These are phyloP conservation scores for Mortierella sp. DNA, from an alignment of 371 early-diverging fungal genomes.

Conservation along the genomic window DNA sequence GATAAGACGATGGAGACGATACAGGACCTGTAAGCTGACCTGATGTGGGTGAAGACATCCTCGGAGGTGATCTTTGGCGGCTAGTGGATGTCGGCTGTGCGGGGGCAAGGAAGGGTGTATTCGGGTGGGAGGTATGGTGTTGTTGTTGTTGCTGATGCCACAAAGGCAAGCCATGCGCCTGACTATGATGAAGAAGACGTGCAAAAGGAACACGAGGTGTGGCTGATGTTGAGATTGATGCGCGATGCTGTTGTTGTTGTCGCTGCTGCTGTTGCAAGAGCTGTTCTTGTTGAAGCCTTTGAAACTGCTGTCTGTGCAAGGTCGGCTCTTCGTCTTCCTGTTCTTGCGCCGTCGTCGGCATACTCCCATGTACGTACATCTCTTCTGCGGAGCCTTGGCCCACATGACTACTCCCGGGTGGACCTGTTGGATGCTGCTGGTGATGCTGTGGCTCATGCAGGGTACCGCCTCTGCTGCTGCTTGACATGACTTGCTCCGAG, in stretches of 20 bases:
- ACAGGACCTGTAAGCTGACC: not conserved
- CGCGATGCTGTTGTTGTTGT: not conserved
- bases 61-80: not conserved
- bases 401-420: not conserved
- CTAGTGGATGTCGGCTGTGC: not conserved
- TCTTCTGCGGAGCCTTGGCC: not conserved
- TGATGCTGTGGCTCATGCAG: not conserved
- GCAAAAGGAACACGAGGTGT: not conserved
- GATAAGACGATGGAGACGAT: not conserved
- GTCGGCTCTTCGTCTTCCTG: not conserved
- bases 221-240: not conserved
- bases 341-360: not conserved
- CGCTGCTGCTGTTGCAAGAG: not conserved
- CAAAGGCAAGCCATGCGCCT: too few species aligned
- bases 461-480: not conserved
- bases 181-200: not conserved
- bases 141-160: conserved; percentile 19
- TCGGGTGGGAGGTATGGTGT: not conserved
- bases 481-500: not conserved
- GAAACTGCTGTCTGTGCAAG: not conserved
- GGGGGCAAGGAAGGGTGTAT: not conserved
- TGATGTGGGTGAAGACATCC: not conserved
- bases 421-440: not conserved
- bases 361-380: not conserved
- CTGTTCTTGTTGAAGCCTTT: not conserved